Base-by-base conservation (phyloP, 495 filamentous ascomycete species). In the Tirmania nivea region DNA sequence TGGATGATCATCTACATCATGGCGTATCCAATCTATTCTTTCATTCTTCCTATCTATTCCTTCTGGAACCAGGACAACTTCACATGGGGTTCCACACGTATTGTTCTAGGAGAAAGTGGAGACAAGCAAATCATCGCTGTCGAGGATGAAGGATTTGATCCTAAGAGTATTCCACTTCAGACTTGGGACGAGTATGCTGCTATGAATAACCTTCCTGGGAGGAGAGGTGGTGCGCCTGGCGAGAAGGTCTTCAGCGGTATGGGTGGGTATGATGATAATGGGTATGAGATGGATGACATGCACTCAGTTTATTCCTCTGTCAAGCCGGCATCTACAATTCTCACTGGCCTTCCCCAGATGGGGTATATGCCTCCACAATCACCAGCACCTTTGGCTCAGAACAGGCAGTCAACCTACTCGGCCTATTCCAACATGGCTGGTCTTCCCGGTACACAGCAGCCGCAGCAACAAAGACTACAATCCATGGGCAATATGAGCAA, bases 1-100 rank as follows among this genome's bases (percentile, higher is more conserved):
- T 97, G 90, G 90, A 95, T 97, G 86, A 81, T 96, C 62, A 96
- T 97, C 62, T 97, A 97, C 67, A 74, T 97, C 57, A 59, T 87
- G 8, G 92, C 90, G 1, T 94, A 83, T 73, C 92, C 92, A 0
- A 81, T 97, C 60, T 94, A 87, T 70, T 88, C 80, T 14, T 87
- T 97, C 62, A 63, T 94, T 53, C 75, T 97, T 8, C 90, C 90
- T 0, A 68, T 97, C 59, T 97, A 95, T 71, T 92, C 90, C 0
- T 97, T 97, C 79, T 97, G 90, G 90, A 89, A 93, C 63, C 86
- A 94, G 66, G 90, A 97, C 69, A 85, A 97, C 69, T 97, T 97
- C 72, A 76, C 79, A 8, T 97, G 90, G 90, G 90, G 90, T 75
- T 96, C 84, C 66, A 97, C 90, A 0, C 87, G 92, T 73, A 78